Evolutionary conservation across 345 rosid genomes (phyloP), one percentile per base, ranked within the genome.

Genomic region (Citrus hindsii): DNA sequence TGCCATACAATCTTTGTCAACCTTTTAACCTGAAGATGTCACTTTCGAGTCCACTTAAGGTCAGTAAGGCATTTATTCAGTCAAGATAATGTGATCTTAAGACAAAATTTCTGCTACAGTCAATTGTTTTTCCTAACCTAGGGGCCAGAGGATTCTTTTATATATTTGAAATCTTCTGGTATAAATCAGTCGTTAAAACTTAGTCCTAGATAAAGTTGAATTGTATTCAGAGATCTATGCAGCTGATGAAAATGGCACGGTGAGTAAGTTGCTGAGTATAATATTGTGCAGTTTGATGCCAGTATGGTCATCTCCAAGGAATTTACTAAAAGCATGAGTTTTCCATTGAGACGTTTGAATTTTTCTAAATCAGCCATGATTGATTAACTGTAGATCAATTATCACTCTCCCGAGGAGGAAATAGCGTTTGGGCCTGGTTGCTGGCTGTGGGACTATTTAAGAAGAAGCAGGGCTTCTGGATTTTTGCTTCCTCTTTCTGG

Each of bases 401-500:
- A 92, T 85, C 97, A 90, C 80, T 87, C 92, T 84, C 94, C 98
- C 62, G 94, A 94, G 88, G 99, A 92, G 85, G 99, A 96, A 84
- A 94, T 92, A 85, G 95, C 98, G 48, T 92, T 87, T 83, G 99
- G 99, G 32, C 95, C 99, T 32, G 94, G 94, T 79, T 94, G 95
- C 85, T 96, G 99, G 99, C 87, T 96, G 37, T 96, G 98, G 99
- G 99, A 96, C 86, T 92, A 96, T 78, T 81, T 96, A 84, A 88
- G 99, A 88, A 89, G 98, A 92, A 96, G 98, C 79, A 97, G 95
- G 65, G 98, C 99, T 78, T 94, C 98, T 59, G 99, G 99, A 32
- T 96, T 94, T 87, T 85, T 96, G 89, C 98, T 96, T 82, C 98
- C 99, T 16, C 97, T 94, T 72, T 96, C 99, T 84, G 99, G 99